phyloP scores from a whole-genome alignment of 352 stramenopile species.

The Phytophthora hybrid region DNA sequence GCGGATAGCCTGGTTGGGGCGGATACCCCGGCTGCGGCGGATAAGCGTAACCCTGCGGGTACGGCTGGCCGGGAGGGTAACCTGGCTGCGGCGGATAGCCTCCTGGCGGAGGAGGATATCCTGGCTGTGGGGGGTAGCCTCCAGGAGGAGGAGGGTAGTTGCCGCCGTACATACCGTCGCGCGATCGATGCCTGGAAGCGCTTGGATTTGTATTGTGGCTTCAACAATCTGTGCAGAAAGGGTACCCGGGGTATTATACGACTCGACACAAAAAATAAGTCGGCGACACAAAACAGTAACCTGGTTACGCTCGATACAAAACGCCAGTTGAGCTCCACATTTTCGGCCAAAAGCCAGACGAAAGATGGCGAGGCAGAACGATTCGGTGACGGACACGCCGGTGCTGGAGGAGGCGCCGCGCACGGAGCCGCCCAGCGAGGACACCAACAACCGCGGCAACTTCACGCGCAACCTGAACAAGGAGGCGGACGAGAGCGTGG shows the following conservation, averaged over 20 bases:
- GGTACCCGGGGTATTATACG: background rate
- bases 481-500: constrained; percentile 75
- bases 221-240: constrained; percentile 32
- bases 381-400: constrained; percentile 55
- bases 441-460: constrained; percentile 85
- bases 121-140: constrained; percentile 26
- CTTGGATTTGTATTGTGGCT: constrained; percentile 23
- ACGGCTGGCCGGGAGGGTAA: constrained; percentile 37
- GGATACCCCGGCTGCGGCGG: constrained; percentile 43
- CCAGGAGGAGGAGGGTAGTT: constrained; percentile 23
- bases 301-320: background rate
- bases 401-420: constrained; percentile 61
- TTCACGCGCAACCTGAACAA: constrained; percentile 90
- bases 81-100: constrained; percentile 32
- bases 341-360: constrained; percentile 13
- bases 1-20: constrained; percentile 47
- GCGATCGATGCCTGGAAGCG: background rate
- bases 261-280: too few species aligned
- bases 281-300: too few species aligned
- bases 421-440: constrained; percentile 22
- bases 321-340: background rate
- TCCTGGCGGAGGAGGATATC: constrained; percentile 24
- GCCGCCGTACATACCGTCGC: constrained; percentile 38
- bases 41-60: constrained; percentile 37
- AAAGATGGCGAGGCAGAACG: constrained; percentile 40